A percentile compares a stretch with the other conserved stretches of the same genome.
phyloP scores from a whole-genome alignment of 306 rosid species.

The Trifolium fragiferum region DNA sequence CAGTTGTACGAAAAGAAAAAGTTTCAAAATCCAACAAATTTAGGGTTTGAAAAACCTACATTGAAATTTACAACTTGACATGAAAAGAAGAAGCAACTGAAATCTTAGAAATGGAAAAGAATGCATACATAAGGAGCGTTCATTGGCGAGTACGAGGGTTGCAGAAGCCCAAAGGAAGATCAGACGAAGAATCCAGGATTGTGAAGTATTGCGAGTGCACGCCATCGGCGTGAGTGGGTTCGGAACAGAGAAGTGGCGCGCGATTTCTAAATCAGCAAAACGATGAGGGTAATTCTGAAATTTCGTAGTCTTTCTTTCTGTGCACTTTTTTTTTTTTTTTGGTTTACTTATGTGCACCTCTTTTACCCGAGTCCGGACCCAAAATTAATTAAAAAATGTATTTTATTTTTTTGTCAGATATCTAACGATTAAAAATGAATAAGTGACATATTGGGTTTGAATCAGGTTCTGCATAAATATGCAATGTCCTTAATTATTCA shows the following conservation, averaged over 20 bases:
- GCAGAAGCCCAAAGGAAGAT: constrained; percentile 37
- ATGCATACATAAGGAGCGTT: constrained; percentile 54
- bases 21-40: constrained; percentile 1
- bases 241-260: constrained; percentile 44
- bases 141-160: constrained; percentile 36
- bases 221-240: constrained; percentile 39
- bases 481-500: no score
- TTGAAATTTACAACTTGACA: no score
- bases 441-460: no score
- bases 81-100: background rate
- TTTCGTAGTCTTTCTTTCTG: background rate
- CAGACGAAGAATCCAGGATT: constrained; percentile 35
- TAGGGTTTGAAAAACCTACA: constrained; percentile 4
- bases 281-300: constrained; percentile 31
- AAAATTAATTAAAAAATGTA: no score
- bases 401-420: no score
- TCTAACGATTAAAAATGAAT: no score
- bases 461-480: no score
- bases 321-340: no score
- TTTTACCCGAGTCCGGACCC: no score
- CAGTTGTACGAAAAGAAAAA: background rate
- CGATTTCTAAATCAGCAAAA: constrained; percentile 49
- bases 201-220: constrained; percentile 40
- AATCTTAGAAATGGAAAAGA: constrained; percentile 21
- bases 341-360: no score